Conservation (phyloP, 140 eudicot genomes). For the Oenanthe javanica region DNA sequence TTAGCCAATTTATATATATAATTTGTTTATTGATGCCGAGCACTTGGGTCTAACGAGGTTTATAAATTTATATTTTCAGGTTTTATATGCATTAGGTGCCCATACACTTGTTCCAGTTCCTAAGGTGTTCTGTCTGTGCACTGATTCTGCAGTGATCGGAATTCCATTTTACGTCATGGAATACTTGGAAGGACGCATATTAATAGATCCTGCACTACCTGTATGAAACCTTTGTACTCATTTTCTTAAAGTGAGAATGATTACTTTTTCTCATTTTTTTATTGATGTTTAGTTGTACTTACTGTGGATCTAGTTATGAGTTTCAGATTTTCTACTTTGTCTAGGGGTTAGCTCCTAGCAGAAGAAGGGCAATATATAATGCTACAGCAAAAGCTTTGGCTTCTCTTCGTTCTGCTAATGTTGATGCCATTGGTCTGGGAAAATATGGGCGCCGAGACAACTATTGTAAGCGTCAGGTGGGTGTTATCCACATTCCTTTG, state of each 20-base stretch:
- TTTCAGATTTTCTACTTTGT: neutral
- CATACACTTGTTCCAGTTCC: constrained; percentile 80
- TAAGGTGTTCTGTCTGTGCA: constrained; percentile 85
- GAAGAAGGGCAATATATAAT: constrained; percentile 52
- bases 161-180: constrained; percentile 94
- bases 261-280: neutral
- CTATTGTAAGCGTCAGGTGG: constrained; percentile 89
- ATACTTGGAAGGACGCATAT: constrained; percentile 82
- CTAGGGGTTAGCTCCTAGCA: constrained; percentile 65
- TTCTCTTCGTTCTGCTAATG: constrained; percentile 75
- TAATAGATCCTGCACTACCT: constrained; percentile 72
- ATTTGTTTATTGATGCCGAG: no score
- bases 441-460: constrained; percentile 61
- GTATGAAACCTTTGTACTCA: constrained; percentile 36
- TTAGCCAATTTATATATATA: no score
- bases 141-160: constrained; percentile 76
- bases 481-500: neutral
- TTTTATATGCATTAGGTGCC: neutral
- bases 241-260: neutral
- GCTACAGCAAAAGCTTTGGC: constrained; percentile 85
- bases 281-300: neutral
- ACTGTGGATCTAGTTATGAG: neutral
- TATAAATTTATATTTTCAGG: no score
- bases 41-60: no score
- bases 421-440: constrained; percentile 70